Evolutionary conservation across 176 grass and related monocot species (phyloP).

Genomic region (Ananas comosus): DNA sequence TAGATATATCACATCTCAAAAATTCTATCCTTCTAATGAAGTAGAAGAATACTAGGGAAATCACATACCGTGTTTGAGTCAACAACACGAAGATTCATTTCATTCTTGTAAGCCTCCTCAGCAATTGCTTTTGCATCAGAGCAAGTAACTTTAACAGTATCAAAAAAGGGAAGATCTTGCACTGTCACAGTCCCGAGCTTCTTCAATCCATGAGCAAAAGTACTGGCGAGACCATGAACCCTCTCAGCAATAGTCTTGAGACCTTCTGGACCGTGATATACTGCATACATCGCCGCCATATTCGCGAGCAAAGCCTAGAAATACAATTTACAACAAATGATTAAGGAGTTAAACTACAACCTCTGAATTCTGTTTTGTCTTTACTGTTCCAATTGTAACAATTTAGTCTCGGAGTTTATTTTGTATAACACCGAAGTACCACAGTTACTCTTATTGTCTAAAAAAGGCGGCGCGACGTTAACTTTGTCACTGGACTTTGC

Average conservation of each 20-base stretch:
- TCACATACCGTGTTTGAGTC: conserved; percentile 64
- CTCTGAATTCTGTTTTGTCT: no score
- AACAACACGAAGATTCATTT: conserved; percentile 87
- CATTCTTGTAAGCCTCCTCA: conserved; percentile 64
- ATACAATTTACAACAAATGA: background rate
- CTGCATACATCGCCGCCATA: conserved; percentile 98
- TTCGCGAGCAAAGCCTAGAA: conserved; percentile 88
- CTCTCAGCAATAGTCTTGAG: conserved; percentile 75
- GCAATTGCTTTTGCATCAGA: conserved; percentile 55
- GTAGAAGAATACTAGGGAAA: conserved; percentile 3
- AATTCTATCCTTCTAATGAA: conserved; percentile 1
- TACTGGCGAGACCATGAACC: conserved; percentile 79
- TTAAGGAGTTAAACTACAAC: no score
- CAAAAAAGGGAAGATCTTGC: conserved; percentile 91
- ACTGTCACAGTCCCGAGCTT: conserved; percentile 81
- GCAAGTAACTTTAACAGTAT: conserved; percentile 86
- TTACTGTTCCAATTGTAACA: no score
- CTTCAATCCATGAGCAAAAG: conserved; percentile 74
- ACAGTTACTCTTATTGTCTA: no score
- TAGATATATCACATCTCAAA: background rate
- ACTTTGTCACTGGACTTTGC: no score
- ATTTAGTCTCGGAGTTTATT: no score
- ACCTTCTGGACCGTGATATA: conserved; percentile 93
- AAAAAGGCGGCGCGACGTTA: no score
- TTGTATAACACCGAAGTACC: no score